These are phyloP conservation scores for Penicillium sp. DNA, from an alignment of 2,329 filamentous ascomycete species.

Conservation along the genomic window DNA sequence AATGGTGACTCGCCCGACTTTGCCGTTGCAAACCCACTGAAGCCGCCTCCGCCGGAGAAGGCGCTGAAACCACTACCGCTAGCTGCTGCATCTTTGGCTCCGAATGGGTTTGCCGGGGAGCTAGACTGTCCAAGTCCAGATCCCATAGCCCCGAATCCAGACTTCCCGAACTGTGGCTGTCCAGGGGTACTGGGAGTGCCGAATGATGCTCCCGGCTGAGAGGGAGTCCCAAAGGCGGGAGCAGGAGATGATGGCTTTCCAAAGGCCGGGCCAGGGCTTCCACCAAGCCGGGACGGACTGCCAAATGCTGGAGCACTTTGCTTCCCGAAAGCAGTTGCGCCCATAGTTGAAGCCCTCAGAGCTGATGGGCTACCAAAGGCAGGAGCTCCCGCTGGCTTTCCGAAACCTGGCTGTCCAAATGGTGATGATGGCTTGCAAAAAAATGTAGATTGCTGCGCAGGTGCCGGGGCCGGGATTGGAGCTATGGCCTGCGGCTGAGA, in stretches of 20 bases:
- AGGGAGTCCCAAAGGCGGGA: conserved; percentile 36
- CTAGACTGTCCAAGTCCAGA: conserved; percentile 34
- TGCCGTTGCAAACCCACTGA: conserved; percentile 28
- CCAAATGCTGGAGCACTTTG: conserved; percentile 29
- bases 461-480: conserved; percentile 4
- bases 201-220: conserved; percentile 30
- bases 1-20: conserved; percentile 20
- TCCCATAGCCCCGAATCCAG: conserved; percentile 26
- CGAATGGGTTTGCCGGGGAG: conserved; percentile 28
- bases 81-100: conserved; percentile 15
- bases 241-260: conserved; percentile 30
- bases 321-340: conserved; percentile 29
- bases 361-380: conserved; percentile 27
- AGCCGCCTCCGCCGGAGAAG: conserved; percentile 23
- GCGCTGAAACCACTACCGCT: conserved; percentile 30
- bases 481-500: conserved; percentile 12
- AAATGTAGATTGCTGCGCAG: conserved; percentile 25
- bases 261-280: conserved; percentile 25
- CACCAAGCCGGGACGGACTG: conserved; percentile 27
- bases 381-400: conserved; percentile 26
- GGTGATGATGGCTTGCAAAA: conserved; percentile 24
- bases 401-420: conserved; percentile 38
- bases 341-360: conserved; percentile 20
- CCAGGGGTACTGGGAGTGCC: conserved; percentile 36
- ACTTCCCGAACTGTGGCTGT: conserved; percentile 35